Conservation (phyloP, 2,329 filamentous ascomycete species). For the Tolypocladium nubicola region DNA sequence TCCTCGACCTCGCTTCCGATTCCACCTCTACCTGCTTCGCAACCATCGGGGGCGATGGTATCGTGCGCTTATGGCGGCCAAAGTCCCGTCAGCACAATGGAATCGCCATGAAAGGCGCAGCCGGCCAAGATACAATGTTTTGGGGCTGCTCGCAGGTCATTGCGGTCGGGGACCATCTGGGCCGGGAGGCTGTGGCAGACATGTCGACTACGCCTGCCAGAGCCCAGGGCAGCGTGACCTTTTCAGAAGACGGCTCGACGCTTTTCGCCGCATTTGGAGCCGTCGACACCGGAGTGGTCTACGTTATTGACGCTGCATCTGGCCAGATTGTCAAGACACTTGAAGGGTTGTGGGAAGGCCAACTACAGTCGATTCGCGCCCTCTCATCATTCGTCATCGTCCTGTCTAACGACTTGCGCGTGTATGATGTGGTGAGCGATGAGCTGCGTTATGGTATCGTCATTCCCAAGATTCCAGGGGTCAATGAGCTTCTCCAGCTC, state of each 20-base stretch:
- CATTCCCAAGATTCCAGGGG: constrained; percentile 32
- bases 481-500: constrained; percentile 47
- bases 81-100: constrained; percentile 60
- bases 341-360: constrained; percentile 54
- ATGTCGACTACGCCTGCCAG: constrained; percentile 16
- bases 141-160: constrained; percentile 63
- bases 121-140: constrained; percentile 50
- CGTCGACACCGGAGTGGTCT: constrained; percentile 49
- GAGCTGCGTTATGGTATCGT: constrained; percentile 57
- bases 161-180: constrained; percentile 39
- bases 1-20: constrained; percentile 66
- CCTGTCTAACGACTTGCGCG: constrained; percentile 60
- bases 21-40: constrained; percentile 64
- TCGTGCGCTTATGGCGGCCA: constrained; percentile 73
- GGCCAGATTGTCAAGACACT: constrained; percentile 58
- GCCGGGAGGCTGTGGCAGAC: constrained; percentile 26
- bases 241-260: constrained; percentile 75
- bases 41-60: constrained; percentile 72
- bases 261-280: constrained; percentile 57
- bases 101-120: constrained; percentile 47
- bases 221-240: constrained; percentile 57
- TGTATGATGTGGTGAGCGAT: constrained; percentile 80
- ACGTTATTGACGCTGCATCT: constrained; percentile 64
- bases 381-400: constrained; percentile 65
- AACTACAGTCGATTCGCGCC: constrained; percentile 58